Percentiles rank a stretch among this genome's conserved stretches.
These are phyloP conservation scores for Rhizomucor pusillus DNA, from an alignment of 371 early-diverging fungal genomes.

Conservation along the genomic window DNA sequence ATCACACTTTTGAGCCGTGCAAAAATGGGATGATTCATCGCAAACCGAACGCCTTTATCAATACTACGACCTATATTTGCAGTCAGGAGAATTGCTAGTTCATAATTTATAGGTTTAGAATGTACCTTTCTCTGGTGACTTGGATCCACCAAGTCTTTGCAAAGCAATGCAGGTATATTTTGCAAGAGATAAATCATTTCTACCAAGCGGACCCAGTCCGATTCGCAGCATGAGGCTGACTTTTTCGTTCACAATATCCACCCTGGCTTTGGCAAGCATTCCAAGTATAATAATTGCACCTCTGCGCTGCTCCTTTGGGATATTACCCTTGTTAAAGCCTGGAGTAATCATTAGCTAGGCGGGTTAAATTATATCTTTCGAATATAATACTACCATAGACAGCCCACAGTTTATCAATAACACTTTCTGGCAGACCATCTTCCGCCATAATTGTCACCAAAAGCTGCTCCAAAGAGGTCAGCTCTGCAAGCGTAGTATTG, in stretches of 20 bases:
- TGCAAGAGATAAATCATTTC: slow-evolving; percentile 75
- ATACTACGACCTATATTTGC: slow-evolving; percentile 31
- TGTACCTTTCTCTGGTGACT: slow-evolving; percentile 47
- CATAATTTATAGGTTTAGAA: slow-evolving; percentile 1
- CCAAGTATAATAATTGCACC: slow-evolving; percentile 90
- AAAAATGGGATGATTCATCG: slow-evolving; percentile 75
- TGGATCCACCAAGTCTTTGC: slow-evolving; percentile 66
- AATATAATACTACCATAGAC: slow-evolving; percentile 68
- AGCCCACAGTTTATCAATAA: slow-evolving; percentile 83
- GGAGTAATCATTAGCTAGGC: not conserved
- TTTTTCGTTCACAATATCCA: slow-evolving; percentile 76
- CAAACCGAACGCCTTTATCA: slow-evolving; percentile 66
- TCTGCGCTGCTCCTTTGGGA: slow-evolving; percentile 73
- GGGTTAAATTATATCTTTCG: no score
- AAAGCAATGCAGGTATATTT: slow-evolving; percentile 89
- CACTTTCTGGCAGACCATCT: slow-evolving; percentile 55
- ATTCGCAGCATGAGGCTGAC: slow-evolving; percentile 78
- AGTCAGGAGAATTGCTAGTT: slow-evolving; percentile 5
- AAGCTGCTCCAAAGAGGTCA: slow-evolving; percentile 91
- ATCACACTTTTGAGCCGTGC: slow-evolving; percentile 59
- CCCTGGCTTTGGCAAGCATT: slow-evolving; percentile 86
- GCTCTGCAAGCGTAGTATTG: slow-evolving; percentile 84
- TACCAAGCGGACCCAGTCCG: slow-evolving; percentile 85
- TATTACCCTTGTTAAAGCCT: slow-evolving; percentile 64
- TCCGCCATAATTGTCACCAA: slow-evolving; percentile 71